Evolutionary conservation across 768 basidiomycete genomes (phyloP), one percentile per base, ranked within the genome.

Genomic region (Rhizopogon salebrosus): DNA sequence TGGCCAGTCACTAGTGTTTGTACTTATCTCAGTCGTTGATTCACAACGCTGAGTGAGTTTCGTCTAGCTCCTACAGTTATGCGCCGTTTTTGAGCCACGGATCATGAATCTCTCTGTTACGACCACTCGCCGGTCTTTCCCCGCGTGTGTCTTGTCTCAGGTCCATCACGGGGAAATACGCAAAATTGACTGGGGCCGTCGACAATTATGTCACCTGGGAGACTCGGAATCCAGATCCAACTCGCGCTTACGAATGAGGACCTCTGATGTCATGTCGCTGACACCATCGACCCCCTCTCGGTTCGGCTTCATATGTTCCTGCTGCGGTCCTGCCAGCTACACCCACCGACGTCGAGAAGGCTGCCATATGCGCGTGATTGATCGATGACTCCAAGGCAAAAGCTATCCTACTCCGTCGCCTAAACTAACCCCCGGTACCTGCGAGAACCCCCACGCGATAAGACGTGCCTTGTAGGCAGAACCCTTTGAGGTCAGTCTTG

Each of bases 251-350:
- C 27, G 3, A 41, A 39, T 1, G n/a, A 60, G 10, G 8, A 20
- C 0, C 40, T 59, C 0, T 60, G 57, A 49, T 1, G n/a, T 0
- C 54, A 56, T 2, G 39, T 59, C 13, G 55, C 46, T 5, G 34
- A 35, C 2, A 45, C 45, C 3, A 37, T 23, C 5, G 26, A 49
- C 23, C 6, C 18, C 26, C 37, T 3, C 27, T 23, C 4, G 40
- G 51, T 8, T 18, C 16, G 1, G 50, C 56, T 24, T 26, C 23
- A 0, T 1, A 1, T 2, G 3, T 14, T 1, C 54, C 54, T 0
- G 24, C 4, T 0, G 48, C 9, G 5, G 24, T 9, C 3, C 8
- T 1, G 9, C 24, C 41, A n/a, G 24, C n/a, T 0, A 16, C 24
- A 8, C 40, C 48, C 0, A 54, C 46, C 0, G 20, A 27, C 0